Evolutionary conservation across 2,329 filamentous ascomycete species (phyloP).

Genomic region (Tolypocladium endophyticum): DNA sequence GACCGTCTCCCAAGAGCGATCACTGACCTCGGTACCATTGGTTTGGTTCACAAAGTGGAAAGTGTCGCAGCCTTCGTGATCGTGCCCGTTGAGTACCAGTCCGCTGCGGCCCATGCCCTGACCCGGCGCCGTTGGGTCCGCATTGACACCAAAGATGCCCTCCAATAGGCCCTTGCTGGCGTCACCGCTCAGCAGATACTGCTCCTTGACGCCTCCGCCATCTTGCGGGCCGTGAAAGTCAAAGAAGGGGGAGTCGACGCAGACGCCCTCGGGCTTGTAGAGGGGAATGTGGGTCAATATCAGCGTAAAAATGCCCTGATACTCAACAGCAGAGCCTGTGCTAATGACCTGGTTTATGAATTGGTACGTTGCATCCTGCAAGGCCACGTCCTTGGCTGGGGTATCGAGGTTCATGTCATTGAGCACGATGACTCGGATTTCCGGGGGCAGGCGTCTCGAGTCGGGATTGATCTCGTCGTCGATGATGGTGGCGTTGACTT

Average conservation of each 20-base stretch:
- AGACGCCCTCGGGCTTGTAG: conserved; percentile 72
- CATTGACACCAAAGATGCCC: conserved; percentile 71
- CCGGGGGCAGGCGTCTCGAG: conserved; percentile 44
- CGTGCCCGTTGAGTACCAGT: conserved; percentile 83
- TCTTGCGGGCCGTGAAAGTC: conserved; percentile 59
- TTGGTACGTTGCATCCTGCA: conserved; percentile 67
- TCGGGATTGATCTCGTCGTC: conserved; percentile 31
- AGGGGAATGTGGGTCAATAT: conserved; percentile 88
- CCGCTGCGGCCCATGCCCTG: conserved; percentile 60
- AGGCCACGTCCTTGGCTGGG: conserved; percentile 53
- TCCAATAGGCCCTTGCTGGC: conserved; percentile 69
- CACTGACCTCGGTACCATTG: conserved; percentile 23
- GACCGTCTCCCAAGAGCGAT: conserved; percentile 39
- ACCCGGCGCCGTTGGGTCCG: conserved; percentile 45
- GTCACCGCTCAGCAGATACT: conserved; percentile 74
- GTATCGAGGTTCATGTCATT: conserved; percentile 93
- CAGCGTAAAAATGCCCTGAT: conserved; percentile 61
- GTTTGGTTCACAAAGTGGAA: conserved; percentile 70
- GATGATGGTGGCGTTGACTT: conserved; percentile 28
- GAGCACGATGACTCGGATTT: conserved; percentile 72
- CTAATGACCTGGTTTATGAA: conserved; percentile 65
- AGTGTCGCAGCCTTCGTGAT: conserved; percentile 88
- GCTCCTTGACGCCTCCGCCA: conserved; percentile 69
- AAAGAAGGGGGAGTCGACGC: conserved; percentile 76
- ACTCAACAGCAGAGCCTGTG: conserved; percentile 49